phyloP scores from a whole-genome alignment of 306 rosid genomes.

The Cucurbita argyrosperma region DNA sequence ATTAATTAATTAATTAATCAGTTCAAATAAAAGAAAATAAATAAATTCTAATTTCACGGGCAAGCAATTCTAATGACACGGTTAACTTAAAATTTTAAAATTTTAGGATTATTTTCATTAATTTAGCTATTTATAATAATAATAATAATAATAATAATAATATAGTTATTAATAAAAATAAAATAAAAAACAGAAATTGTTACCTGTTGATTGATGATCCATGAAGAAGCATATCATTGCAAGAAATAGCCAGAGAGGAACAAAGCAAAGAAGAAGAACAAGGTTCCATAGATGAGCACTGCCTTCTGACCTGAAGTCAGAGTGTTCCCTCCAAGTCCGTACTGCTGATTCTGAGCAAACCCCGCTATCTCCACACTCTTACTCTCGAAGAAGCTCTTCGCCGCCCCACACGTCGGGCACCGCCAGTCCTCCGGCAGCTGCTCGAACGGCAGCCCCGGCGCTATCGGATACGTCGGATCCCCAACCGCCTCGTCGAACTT shows the following conservation, averaged over 20 bases:
- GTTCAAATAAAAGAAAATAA: no score
- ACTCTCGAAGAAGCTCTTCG: slow-evolving; percentile 62
- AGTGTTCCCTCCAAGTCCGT: slow-evolving; percentile 76
- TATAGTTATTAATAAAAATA: neutral
- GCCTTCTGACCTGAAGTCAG: slow-evolving; percentile 86
- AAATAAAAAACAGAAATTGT: neutral
- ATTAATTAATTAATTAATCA: no score
- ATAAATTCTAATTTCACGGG: no score
- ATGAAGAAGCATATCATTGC: slow-evolving; percentile 26
- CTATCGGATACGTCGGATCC: slow-evolving; percentile 68
- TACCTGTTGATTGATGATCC: neutral
- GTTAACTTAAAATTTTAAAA: no score
- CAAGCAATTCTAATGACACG: no score
- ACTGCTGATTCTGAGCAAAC: slow-evolving; percentile 89
- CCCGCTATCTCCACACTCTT: slow-evolving; percentile 94
- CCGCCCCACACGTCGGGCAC: slow-evolving; percentile 95
- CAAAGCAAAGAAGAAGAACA: slow-evolving; percentile 60
- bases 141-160: no score
- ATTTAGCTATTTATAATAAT: no score
- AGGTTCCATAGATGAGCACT: slow-evolving; percentile 60
- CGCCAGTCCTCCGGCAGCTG: slow-evolving; percentile 92
- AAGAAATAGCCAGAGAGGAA: slow-evolving; percentile 82
- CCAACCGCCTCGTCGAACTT: slow-evolving; percentile 76
- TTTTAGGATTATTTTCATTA: no score
- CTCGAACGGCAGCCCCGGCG: slow-evolving; percentile 63